Percentiles rank a stretch among this genome's conserved stretches.
phyloP scores from a whole-genome alignment of 2,329 filamentous ascomycete genomes.

The Fonsecaea nubica region DNA sequence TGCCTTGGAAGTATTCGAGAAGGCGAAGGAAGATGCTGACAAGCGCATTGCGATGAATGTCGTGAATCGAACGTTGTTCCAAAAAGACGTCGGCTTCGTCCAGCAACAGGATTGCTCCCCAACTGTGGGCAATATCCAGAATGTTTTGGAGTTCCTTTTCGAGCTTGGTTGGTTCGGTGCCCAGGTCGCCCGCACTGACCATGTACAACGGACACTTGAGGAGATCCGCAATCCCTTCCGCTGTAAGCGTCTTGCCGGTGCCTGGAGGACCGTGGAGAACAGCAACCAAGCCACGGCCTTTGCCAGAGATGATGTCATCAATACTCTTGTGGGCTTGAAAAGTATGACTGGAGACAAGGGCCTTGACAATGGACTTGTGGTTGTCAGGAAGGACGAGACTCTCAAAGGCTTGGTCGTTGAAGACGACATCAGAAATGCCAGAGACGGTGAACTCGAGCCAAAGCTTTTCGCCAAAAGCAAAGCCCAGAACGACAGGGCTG shows the following conservation, averaged over 20 bases:
- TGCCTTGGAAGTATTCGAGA: constrained; percentile 90
- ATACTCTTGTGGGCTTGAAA: constrained; percentile 81
- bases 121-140: constrained; percentile 82
- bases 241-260: constrained; percentile 87
- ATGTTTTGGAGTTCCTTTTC: constrained; percentile 82
- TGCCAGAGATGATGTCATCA: constrained; percentile 81
- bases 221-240: constrained; percentile 83
- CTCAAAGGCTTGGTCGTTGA: constrained; percentile 83
- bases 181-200: constrained; percentile 80
- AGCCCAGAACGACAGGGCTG: constrained; percentile 83
- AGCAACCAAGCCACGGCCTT: constrained; percentile 82
- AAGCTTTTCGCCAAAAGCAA: constrained; percentile 84
- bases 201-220: constrained; percentile 83
- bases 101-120: constrained; percentile 83
- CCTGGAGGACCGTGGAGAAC: constrained; percentile 86
- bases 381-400: constrained; percentile 74
- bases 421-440: constrained; percentile 78
- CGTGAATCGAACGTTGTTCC: constrained; percentile 80
- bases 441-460: constrained; percentile 90
- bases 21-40: constrained; percentile 87
- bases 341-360: constrained; percentile 82
- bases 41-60: constrained; percentile 83
- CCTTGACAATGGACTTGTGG: constrained; percentile 74
- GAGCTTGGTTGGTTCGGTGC: constrained; percentile 75
- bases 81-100: constrained; percentile 87